Evolutionary conservation across 176 grass and related monocot species (phyloP).

Genomic region (Dactylis glomerata): DNA sequence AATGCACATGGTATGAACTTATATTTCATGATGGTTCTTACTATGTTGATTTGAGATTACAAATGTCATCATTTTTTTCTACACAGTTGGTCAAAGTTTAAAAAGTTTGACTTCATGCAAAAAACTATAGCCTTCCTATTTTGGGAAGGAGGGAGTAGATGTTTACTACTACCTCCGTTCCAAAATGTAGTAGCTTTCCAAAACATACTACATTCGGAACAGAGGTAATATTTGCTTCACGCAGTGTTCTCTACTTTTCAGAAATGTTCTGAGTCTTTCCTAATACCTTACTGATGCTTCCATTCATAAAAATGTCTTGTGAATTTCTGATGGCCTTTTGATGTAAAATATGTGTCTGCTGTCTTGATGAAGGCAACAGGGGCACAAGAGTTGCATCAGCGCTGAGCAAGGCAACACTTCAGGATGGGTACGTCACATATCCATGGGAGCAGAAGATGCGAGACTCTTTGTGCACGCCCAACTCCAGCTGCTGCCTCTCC

Average conservation of each 20-base stretch:
- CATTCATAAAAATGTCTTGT: background rate
- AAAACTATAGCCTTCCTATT: no score
- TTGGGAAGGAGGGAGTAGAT: no score
- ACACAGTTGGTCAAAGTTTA: no score
- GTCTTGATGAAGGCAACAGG: slow-evolving; percentile 46
- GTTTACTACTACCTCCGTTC: no score
- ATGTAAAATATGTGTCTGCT: background rate
- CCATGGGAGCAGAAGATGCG: slow-evolving; percentile 77
- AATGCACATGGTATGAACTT: no score
- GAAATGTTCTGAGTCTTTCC: background rate
- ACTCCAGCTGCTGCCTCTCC: slow-evolving; percentile 54
- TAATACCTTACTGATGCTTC: background rate
- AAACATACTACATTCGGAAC: no score
- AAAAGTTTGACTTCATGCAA: no score
- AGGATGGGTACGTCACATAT: slow-evolving; percentile 70
- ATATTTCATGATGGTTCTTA: no score
- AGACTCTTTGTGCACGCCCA: slow-evolving; percentile 20
- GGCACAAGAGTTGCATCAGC: slow-evolving; percentile 62
- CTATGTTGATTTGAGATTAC: no score
- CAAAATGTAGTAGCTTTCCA: no score
- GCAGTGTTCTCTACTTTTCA: background rate
- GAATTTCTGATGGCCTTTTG: background rate
- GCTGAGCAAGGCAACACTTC: slow-evolving; percentile 61
- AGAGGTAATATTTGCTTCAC: no score
- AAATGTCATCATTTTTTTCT: no score